Base-by-base conservation (phyloP, 2,329 filamentous ascomycete genomes). In the Phialemoniopsis sp. region DNA sequence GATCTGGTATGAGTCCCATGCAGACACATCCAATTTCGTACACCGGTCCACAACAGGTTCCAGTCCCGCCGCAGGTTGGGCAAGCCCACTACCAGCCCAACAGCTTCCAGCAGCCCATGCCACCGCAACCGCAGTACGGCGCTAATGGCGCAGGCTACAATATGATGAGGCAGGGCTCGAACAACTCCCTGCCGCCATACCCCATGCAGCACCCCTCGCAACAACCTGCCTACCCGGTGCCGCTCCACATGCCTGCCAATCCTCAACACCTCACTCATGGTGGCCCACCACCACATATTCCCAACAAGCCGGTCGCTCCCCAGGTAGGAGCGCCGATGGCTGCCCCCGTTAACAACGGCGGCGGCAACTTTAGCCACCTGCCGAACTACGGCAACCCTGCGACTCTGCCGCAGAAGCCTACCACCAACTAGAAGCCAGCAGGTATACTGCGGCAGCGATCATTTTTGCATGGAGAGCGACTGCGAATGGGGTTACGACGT, bases 321-420 rank as follows among this genome's bases (percentile, higher is more conserved):
- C 66, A 67, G 40, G 65, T 62, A 26, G 21, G 6, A 26, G 21
- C 21, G 32, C 62, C 63, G 34, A 45, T 34, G 33, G 26, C 45
- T 39, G 36, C 49, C 44, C 37, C 21, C 10, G 21, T 10, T 26
- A 26, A 26, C 55, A 49, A 26, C 48, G 48, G 10, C 44, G 49
- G 21, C 73, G 72, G 49, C 29, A 55, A 67, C 6, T 79, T 70
- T 49, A 70, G 66, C 44, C 73, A 77, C 49, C 59, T 80, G 46
- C 74, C 73, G 32, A 69, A 65, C 42, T 80, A 79, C 48, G 76
- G 76, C 47, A 80, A 80, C 56, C 76, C 76, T 42, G 74, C 76
- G 26, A 73, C 73, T 26, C 56, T 80, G 54, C 76, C 76, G 43
- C 76, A 80, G 54, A 80, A 80, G 60, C 76, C 76, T 42, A 62